Conservation (phyloP, 1,284 basidiomycete species). For the Malassezia japonica region DNA sequence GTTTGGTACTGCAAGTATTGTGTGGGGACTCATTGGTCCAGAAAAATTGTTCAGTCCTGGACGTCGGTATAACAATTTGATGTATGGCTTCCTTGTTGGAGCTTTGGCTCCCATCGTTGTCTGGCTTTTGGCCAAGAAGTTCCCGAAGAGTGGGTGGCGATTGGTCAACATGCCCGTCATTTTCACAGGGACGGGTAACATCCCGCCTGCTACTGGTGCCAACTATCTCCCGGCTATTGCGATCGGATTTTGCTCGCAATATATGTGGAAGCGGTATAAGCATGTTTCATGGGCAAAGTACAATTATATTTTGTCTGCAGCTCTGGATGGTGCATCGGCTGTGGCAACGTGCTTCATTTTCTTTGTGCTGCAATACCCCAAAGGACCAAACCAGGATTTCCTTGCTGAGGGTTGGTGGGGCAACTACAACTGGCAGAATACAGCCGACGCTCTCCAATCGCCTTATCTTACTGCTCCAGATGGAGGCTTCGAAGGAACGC, state of each 20-base stretch:
- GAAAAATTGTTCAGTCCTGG: slow-evolving; percentile 24
- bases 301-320: slow-evolving; percentile 20
- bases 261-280: background rate
- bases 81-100: slow-evolving; percentile 35
- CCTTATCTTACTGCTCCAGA: background rate
- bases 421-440: slow-evolving; percentile 5
- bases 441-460: background rate
- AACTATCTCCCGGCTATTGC: slow-evolving; percentile 47
- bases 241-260: slow-evolving; percentile 50
- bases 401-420: slow-evolving; percentile 14
- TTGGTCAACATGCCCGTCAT: slow-evolving; percentile 32
- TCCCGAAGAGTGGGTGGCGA: slow-evolving; percentile 13
- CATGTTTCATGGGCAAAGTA: slow-evolving; percentile 10
- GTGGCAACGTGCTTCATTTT: slow-evolving; percentile 15
- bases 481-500: too few relatives aligned
- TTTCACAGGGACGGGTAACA: slow-evolving; percentile 31
- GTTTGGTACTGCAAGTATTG: slow-evolving; percentile 36
- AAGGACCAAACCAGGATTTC: background rate
- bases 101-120: slow-evolving; percentile 27
- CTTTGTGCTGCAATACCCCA: slow-evolving; percentile 6
- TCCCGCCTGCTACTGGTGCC: slow-evolving; percentile 45
- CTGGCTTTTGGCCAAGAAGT: slow-evolving; percentile 24
- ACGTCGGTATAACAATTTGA: slow-evolving; percentile 25
- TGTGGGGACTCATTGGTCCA: slow-evolving; percentile 51
- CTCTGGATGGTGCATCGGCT: slow-evolving; percentile 11